phyloP scores from a whole-genome alignment of 140 eudicot species.

The Bidens hawaiensis region DNA sequence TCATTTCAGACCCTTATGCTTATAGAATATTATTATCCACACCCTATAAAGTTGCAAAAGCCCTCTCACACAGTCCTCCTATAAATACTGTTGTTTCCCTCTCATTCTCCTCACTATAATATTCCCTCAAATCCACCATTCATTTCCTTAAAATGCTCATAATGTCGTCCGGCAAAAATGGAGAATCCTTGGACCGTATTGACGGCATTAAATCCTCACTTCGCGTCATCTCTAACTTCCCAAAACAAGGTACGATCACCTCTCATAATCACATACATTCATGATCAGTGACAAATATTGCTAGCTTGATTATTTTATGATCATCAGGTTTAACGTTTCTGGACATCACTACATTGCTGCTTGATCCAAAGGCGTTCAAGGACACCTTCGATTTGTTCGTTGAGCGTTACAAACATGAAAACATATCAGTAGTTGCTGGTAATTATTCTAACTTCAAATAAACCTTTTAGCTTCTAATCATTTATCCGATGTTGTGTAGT shows the following conservation, averaged over 20 bases:
- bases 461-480: conserved; percentile 16
- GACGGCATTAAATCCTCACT: conserved; percentile 61
- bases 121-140: conserved; percentile 27
- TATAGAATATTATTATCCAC: too few relatives aligned
- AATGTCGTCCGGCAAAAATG: conserved; percentile 59
- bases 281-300: neutral
- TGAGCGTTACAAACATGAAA: conserved; percentile 65
- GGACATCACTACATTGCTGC: conserved; percentile 83
- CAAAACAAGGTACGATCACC: conserved; percentile 65
- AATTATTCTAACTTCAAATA: too few relatives aligned
- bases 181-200: conserved; percentile 46
- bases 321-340: conserved; percentile 87
- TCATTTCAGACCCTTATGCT: too few relatives aligned
- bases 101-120: conserved; percentile 19
- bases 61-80: too few relatives aligned
- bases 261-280: conserved; percentile 6
- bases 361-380: conserved; percentile 81
- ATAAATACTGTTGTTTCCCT: conserved; percentile 38
- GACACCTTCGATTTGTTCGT: conserved; percentile 89
- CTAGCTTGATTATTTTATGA: neutral
- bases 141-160: conserved; percentile 16
- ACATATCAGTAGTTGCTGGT: conserved; percentile 88
- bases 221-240: conserved; percentile 88
- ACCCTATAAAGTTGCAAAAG: too few relatives aligned
- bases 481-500: conserved; percentile 10